Conservation (phyloP, 805 yeast genomes). For the Saccharomycopsis fermentans region DNA sequence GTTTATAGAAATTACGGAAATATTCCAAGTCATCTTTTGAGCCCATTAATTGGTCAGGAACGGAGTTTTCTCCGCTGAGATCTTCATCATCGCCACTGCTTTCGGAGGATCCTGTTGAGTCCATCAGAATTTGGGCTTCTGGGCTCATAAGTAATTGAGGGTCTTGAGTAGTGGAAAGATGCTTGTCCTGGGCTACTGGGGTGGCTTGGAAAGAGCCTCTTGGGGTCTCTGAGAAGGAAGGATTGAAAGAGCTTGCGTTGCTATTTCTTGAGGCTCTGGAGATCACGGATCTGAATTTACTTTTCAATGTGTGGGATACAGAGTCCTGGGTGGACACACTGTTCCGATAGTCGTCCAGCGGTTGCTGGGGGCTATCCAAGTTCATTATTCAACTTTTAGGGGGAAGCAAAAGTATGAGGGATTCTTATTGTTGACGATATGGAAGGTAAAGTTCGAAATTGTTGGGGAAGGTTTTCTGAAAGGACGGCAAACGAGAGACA, state of each 20-base stretch:
- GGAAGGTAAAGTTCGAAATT: no score
- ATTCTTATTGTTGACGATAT: no score
- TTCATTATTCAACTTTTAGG: not conserved
- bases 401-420: no score
- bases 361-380: not conserved
- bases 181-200: not conserved
- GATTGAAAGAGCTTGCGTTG: conserved; percentile 7
- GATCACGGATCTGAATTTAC: conserved; percentile 16
- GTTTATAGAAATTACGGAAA: conserved; percentile 17
- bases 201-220: not conserved
- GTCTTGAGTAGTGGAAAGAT: not conserved
- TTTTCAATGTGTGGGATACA: conserved; percentile 8
- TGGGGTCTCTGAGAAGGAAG: not conserved
- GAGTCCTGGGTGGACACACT: conserved; percentile 1
- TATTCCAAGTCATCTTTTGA: conserved; percentile 19
- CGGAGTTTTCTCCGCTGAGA: not conserved
- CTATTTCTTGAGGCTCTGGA: conserved; percentile 15
- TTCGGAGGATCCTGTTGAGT: not conserved
- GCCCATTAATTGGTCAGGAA: conserved; percentile 13
- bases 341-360: not conserved
- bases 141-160: not conserved
- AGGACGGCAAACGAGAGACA: not conserved
- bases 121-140: not conserved
- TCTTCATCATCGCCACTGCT: not conserved
- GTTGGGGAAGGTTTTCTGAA: no score